Conservation (phyloP, 2,329 filamentous ascomycete species). For the Elsinoe perseae region DNA sequence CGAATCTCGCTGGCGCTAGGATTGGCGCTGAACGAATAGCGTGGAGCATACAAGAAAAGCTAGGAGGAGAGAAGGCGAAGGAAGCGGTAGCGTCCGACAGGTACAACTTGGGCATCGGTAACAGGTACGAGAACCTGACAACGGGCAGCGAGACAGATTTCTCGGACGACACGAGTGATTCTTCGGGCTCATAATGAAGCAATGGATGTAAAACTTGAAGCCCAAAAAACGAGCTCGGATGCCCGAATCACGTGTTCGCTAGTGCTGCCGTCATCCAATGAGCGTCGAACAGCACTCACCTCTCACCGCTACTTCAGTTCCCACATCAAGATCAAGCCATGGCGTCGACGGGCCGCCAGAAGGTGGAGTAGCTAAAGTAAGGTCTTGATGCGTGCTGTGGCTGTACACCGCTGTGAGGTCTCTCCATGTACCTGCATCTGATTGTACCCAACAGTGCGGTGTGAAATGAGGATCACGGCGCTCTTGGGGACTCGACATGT, state of each 20-base stretch:
- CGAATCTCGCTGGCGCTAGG: constrained; percentile 66
- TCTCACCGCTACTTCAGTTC: constrained; percentile 12
- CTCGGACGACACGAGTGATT: constrained; percentile 11
- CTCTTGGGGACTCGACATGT: too few species aligned
- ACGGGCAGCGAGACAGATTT: constrained; percentile 6
- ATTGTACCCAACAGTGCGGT: neutral
- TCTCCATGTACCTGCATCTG: constrained; percentile 1
- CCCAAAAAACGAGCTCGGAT: neutral
- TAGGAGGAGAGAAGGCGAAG: constrained; percentile 28
- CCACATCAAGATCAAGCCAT: neutral
- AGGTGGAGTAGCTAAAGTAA: constrained; percentile 1
- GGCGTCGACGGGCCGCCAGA: neutral
- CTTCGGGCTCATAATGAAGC: constrained; percentile 1
- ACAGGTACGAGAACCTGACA: constrained; percentile 34
- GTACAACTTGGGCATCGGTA: constrained; percentile 36
- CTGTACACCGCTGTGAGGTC: neutral
- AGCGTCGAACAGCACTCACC: neutral
- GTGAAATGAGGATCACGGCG: too few species aligned
- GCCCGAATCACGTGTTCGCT: neutral
- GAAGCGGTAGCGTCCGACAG: constrained; percentile 23
- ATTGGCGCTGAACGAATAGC: constrained; percentile 65
- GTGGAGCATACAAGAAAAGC: constrained; percentile 58
- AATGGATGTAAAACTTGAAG: neutral
- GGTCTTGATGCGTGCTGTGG: neutral
- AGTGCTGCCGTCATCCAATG: neutral